Evolutionary conservation across 225 moss, liverwort and hornwort genomes (phyloP).

Genomic region (Antitrichia curtipendula): DNA sequence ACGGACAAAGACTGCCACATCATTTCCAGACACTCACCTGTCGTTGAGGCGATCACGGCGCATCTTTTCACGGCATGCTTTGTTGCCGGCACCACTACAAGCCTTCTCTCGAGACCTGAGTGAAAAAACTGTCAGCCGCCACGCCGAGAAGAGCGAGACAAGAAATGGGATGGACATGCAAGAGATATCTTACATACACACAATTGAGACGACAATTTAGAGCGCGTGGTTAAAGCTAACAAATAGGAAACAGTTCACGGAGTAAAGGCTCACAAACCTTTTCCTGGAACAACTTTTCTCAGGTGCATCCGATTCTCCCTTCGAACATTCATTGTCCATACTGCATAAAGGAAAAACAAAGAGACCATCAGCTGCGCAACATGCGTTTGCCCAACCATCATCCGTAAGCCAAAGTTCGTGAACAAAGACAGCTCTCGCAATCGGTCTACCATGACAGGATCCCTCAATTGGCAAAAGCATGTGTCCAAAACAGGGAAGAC

Average conservation of each 20-base stretch:
- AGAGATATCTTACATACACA: background rate
- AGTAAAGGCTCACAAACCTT: constrained; percentile 27
- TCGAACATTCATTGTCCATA: constrained; percentile 74
- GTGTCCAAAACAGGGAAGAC: background rate
- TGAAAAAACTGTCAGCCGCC: background rate
- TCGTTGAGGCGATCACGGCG: constrained; percentile 91
- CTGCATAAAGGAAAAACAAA: constrained; percentile 13
- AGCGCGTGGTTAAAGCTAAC: background rate
- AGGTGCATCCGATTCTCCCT: constrained; percentile 53
- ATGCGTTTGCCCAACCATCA: background rate
- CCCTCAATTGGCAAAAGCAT: background rate
- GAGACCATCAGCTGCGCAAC: background rate
- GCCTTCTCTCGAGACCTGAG: constrained; percentile 66
- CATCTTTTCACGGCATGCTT: constrained; percentile 90
- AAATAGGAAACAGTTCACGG: background rate
- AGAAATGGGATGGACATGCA: background rate
- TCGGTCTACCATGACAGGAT: background rate
- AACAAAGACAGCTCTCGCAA: background rate
- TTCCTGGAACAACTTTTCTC: constrained; percentile 52
- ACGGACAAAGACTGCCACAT: background rate
- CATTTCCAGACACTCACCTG: constrained; percentile 21
- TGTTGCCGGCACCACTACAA: constrained; percentile 58
- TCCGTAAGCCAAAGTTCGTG: background rate
- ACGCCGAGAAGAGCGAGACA: background rate
- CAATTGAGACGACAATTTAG: background rate